Percentiles rank a stretch among this genome's conserved stretches.
phyloP scores from a whole-genome alignment of 2,329 filamentous ascomycete species.

The Scedosporium boydii region DNA sequence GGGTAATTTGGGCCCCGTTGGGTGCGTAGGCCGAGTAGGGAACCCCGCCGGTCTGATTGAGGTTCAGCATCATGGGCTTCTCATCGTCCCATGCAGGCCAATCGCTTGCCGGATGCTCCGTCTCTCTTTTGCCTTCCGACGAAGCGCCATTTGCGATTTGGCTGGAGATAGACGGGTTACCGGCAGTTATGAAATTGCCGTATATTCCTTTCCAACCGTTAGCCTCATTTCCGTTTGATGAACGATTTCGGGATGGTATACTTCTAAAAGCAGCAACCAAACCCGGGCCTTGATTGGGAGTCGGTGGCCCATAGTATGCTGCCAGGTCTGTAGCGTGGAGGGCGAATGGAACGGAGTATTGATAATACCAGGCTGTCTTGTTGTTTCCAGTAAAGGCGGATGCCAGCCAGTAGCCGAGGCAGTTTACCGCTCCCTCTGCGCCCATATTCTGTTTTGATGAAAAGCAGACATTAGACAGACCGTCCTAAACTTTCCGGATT shows the following conservation, averaged over 20 bases:
- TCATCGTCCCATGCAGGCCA: conserved; percentile 26
- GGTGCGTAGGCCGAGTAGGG: conserved; percentile 13
- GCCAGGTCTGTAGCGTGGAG: conserved; percentile 27
- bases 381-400: conserved; percentile 28
- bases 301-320: conserved; percentile 18
- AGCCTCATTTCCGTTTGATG: background rate
- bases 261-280: conserved; percentile 3
- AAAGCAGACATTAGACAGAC: background rate
- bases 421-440: conserved; percentile 45
- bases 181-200: conserved; percentile 35
- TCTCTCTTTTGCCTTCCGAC: conserved; percentile 15
- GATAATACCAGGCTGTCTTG: conserved; percentile 34
- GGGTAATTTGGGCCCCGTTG: conserved; percentile 10
- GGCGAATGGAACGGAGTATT: conserved; percentile 33
- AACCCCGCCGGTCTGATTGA: conserved; percentile 35
- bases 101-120: conserved; percentile 7
- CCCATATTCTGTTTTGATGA: conserved; percentile 30
- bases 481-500: background rate
- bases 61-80: conserved; percentile 28
- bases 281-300: conserved; percentile 2
- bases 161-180: conserved; percentile 27
- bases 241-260: conserved; percentile 14
- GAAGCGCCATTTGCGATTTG: conserved; percentile 17
- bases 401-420: conserved; percentile 46
- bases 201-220: conserved; percentile 18